Evolutionary conservation across 495 filamentous ascomycete species (phyloP).

Genomic region (Haplographium delicatum): DNA sequence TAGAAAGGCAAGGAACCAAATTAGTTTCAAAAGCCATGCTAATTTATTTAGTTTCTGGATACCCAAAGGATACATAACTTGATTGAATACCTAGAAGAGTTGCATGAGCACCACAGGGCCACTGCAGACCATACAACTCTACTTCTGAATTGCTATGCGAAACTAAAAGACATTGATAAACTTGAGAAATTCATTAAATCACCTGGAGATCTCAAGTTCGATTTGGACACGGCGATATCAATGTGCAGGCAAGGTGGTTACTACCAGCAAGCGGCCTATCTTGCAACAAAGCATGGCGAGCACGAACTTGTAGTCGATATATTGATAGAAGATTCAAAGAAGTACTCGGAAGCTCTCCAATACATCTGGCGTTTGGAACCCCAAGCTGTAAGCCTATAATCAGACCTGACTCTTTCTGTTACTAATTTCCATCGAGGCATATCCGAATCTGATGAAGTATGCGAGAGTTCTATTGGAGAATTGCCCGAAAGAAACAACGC

Average conservation of each 20-base stretch:
- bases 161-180: conserved; percentile 92
- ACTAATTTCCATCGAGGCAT: conserved; percentile 50
- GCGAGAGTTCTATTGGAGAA: conserved; percentile 83
- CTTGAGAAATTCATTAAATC: conserved; percentile 95
- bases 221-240: conserved; percentile 91
- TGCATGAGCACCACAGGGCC: conserved; percentile 90
- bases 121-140: conserved; percentile 96
- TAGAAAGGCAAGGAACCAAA: conserved; percentile 55
- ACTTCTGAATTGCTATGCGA: conserved; percentile 94
- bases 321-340: conserved; percentile 87
- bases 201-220: conserved; percentile 90
- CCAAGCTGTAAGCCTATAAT: conserved; percentile 68
- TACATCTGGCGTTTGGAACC: conserved; percentile 88
- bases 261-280: conserved; percentile 90
- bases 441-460: conserved; percentile 90
- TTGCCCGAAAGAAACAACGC: conserved; percentile 71
- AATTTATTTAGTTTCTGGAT: conserved; percentile 64
- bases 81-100: conserved; percentile 94
- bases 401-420: no score
- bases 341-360: conserved; percentile 78
- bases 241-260: conserved; percentile 99
- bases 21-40: not conserved
- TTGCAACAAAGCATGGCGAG: conserved; percentile 90
- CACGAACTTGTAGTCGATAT: conserved; percentile 93
- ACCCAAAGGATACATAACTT: conserved; percentile 95